Evolutionary conservation across 805 yeast species (phyloP).

Genomic region (Yarrowia sp.): DNA sequence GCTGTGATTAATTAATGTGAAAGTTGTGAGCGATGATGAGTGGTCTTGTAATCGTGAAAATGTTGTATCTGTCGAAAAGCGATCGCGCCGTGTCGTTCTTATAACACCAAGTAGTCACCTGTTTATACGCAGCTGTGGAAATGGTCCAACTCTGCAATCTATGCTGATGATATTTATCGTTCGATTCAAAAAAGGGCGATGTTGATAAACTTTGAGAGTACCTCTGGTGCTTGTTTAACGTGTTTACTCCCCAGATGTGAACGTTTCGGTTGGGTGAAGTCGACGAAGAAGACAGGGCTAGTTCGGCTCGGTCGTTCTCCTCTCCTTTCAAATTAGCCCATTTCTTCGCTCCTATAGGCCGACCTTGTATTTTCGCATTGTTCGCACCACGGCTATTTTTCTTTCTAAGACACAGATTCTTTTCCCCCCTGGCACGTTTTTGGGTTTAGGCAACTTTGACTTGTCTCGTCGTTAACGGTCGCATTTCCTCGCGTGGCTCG

Average conservation of each 20-base stretch:
- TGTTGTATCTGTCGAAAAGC: too few relatives aligned
- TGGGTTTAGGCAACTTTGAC: constrained; percentile 6
- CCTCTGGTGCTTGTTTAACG: constrained; percentile 9
- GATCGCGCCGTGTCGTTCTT: not conserved
- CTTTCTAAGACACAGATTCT: not conserved
- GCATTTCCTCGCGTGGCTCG: constrained; percentile 39
- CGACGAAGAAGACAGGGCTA: too few relatives aligned
- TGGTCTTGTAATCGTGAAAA: too few relatives aligned
- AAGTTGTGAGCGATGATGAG: not conserved
- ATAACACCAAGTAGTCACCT: constrained; percentile 22
- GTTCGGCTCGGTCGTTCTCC: too few relatives aligned
- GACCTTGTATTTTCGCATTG: too few relatives aligned
- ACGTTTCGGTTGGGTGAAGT: not conserved
- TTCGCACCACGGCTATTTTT: not conserved
- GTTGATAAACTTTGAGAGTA: constrained; percentile 19
- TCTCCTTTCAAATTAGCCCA: too few relatives aligned
- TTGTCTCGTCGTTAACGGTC: constrained; percentile 38
- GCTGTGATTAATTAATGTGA: constrained; percentile 6
- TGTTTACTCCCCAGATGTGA: not conserved
- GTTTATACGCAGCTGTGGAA: constrained; percentile 13
- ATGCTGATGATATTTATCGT: constrained; percentile 34
- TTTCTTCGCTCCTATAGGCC: too few relatives aligned
- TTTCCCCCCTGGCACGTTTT: constrained; percentile 17
- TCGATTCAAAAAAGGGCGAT: constrained; percentile 25
- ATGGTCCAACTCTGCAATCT: constrained; percentile 30